Evolutionary conservation across 1,139 yeast species (phyloP).

Genomic region (Lodderomyces parapsilosis): DNA sequence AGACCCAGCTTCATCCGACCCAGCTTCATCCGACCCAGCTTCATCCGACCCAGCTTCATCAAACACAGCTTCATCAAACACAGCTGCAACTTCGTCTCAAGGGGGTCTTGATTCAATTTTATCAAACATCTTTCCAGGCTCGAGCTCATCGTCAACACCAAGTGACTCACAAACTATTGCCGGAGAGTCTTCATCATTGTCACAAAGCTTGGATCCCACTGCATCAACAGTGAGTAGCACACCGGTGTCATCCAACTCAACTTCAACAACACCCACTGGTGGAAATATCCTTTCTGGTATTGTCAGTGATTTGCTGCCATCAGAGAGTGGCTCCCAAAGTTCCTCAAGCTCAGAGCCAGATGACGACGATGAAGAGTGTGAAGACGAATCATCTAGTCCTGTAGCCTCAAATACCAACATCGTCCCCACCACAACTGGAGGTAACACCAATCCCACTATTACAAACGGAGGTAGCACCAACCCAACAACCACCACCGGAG

Average conservation of each 20-base stretch:
- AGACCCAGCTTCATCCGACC: neutral
- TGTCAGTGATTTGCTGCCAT: constrained; percentile 1
- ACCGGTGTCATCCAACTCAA: constrained; percentile 2
- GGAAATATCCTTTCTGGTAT: constrained; percentile 2
- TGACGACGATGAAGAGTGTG: constrained; percentile 13
- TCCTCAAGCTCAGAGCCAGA: constrained; percentile 2
- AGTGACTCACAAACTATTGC: neutral
- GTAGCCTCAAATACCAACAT: constrained; percentile 10
- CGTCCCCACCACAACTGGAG: constrained; percentile 9
- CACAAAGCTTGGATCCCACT: constrained; percentile 3
- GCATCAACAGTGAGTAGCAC: constrained; percentile 5
- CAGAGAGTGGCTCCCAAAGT: constrained; percentile 2
- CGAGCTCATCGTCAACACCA: constrained; percentile 3
- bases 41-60: constrained; percentile 7
- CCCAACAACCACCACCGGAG: constrained; percentile 6
- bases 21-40: constrained; percentile 7
- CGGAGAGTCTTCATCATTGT: neutral
- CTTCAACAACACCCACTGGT: constrained; percentile 4
- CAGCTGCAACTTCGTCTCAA: constrained; percentile 1
- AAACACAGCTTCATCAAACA: constrained; percentile 7
- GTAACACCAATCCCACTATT: constrained; percentile 6
- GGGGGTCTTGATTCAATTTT: constrained; percentile 2
- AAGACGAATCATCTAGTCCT: constrained; percentile 9
- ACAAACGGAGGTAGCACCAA: neutral
- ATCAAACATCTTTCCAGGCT: constrained; percentile 2